Evolutionary conservation across 352 stramenopile genomes (phyloP).

Genomic region (Albugo laibachii): DNA sequence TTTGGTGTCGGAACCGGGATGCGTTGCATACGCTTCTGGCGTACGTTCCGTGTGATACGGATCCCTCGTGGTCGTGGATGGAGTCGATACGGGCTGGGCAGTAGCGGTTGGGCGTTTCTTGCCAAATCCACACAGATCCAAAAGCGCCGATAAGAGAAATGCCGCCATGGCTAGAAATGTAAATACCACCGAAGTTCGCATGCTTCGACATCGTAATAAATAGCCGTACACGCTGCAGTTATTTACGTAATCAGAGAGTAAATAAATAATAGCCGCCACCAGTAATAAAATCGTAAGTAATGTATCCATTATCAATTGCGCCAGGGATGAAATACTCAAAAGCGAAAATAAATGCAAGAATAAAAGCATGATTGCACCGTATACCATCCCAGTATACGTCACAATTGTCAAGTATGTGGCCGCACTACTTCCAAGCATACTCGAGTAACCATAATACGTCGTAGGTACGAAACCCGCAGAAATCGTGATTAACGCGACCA

Average conservation of each 20-base stretch:
- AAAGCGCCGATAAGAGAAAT: background rate
- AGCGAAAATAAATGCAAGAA: background rate
- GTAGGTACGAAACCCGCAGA: background rate
- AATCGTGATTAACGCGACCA: background rate
- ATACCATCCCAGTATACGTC: background rate
- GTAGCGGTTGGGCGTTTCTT: background rate
- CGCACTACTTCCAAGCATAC: background rate
- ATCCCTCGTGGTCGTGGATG: background rate
- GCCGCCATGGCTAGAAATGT: background rate
- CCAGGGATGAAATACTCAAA: background rate
- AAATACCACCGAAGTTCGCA: no score
- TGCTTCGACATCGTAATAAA: background rate
- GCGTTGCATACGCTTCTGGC: background rate
- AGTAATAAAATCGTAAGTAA: background rate
- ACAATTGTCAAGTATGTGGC: background rate
- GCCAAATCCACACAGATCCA: background rate
- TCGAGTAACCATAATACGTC: background rate
- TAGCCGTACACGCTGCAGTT: background rate
- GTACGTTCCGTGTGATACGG: background rate
- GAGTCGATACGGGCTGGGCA: background rate
- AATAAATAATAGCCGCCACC: background rate
- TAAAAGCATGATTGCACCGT: background rate
- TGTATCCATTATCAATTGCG: background rate
- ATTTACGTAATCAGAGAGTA: background rate
- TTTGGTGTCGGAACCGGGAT: background rate